A percentile compares a stretch with the other conserved stretches of the same genome.
Conservation (phyloP, 495 filamentous ascomycete genomes). For the Extremus antarcticus region DNA sequence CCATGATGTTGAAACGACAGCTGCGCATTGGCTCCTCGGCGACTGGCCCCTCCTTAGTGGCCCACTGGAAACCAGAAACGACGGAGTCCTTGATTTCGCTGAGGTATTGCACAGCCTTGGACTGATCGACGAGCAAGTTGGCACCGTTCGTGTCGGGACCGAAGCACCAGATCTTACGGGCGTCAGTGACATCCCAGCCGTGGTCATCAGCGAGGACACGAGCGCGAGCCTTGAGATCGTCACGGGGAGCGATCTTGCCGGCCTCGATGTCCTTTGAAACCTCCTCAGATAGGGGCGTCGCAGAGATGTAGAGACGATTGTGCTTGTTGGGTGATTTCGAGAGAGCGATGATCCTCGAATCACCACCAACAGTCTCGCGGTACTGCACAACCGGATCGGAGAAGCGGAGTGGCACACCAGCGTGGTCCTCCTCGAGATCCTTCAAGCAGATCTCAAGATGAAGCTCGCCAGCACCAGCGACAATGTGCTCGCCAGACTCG, state of each 20-base stretch:
- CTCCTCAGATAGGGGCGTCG: slow-evolving; percentile 82
- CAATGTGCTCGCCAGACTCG: slow-evolving; percentile 94
- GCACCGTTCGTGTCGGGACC: slow-evolving; percentile 94
- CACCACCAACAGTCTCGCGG: slow-evolving; percentile 81
- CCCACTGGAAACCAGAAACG: slow-evolving; percentile 99
- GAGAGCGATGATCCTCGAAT: slow-evolving; percentile 86
- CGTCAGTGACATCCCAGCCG: slow-evolving; percentile 99
- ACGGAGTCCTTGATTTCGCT: slow-evolving; percentile 99
- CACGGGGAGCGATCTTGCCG: slow-evolving; percentile 87
- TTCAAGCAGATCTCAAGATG: slow-evolving; percentile 99
- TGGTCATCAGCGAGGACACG: slow-evolving; percentile 93
- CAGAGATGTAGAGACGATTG: slow-evolving; percentile 96
- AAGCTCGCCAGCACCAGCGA: slow-evolving; percentile 97
- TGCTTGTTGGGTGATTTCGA: slow-evolving; percentile 99
- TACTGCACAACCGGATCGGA: slow-evolving; percentile 96
- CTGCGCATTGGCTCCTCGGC: slow-evolving; percentile 97
- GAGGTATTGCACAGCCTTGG: slow-evolving; percentile 99
- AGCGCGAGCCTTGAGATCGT: slow-evolving; percentile 98
- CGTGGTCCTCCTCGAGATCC: slow-evolving; percentile 99
- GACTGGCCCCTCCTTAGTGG: slow-evolving; percentile 90
- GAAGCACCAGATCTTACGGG: slow-evolving; percentile 99
- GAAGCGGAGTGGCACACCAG: slow-evolving; percentile 90
- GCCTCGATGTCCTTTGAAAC: slow-evolving; percentile 80
- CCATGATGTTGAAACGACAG: slow-evolving; percentile 95
- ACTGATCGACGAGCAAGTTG: slow-evolving; percentile 98